Evolutionary conservation across 495 filamentous ascomycete genomes (phyloP).

Genomic region (Tetracladium setigerum): DNA sequence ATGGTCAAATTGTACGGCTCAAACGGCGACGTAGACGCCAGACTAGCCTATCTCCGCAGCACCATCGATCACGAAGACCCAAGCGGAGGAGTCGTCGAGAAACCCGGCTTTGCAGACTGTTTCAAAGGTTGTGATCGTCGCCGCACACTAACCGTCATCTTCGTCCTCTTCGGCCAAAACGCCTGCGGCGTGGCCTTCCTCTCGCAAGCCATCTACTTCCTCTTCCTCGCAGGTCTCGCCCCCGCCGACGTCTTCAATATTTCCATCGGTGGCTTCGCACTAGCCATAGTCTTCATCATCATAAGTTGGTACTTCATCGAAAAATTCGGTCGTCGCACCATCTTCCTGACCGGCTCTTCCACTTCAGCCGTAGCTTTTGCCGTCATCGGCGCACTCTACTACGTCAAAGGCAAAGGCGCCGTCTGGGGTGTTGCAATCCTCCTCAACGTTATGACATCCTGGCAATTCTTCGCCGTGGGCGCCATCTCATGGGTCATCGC

Average conservation of each 20-base stretch:
- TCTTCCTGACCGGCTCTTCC: conserved; percentile 7
- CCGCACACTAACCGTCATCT: conserved; percentile 14
- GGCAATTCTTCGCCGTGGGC: conserved; percentile 12
- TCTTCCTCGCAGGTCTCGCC: conserved; percentile 9
- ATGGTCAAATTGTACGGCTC: conserved; percentile 10
- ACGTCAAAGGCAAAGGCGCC: conserved; percentile 21
- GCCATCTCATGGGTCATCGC: conserved; percentile 8
- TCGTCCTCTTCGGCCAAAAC: conserved; percentile 13
- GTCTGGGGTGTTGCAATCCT: conserved; percentile 25
- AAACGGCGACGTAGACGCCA: conserved; percentile 8
- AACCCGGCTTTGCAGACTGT: conserved; percentile 9
- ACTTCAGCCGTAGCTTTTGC: conserved; percentile 3
- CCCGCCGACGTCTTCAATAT: conserved; percentile 11
- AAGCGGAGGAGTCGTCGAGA: too few species aligned
- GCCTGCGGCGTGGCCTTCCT: conserved; percentile 10
- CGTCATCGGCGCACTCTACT: conserved; percentile 9
- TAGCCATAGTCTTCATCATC: conserved; percentile 22
- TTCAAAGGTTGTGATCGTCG: conserved; percentile 11
- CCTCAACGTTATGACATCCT: conserved; percentile 12
- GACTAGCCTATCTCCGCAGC: conserved; percentile 11
- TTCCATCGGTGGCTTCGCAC: conserved; percentile 16
- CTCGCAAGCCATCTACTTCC: conserved; percentile 17
- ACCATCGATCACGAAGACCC: conserved; percentile 5
- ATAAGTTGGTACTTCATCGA: conserved; percentile 25
- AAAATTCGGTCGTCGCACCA: conserved; percentile 6